Evolutionary conservation across 805 yeast species (phyloP), one percentile per base, ranked within the genome.

Genomic region (Kluyveromyces wickerhamii): DNA sequence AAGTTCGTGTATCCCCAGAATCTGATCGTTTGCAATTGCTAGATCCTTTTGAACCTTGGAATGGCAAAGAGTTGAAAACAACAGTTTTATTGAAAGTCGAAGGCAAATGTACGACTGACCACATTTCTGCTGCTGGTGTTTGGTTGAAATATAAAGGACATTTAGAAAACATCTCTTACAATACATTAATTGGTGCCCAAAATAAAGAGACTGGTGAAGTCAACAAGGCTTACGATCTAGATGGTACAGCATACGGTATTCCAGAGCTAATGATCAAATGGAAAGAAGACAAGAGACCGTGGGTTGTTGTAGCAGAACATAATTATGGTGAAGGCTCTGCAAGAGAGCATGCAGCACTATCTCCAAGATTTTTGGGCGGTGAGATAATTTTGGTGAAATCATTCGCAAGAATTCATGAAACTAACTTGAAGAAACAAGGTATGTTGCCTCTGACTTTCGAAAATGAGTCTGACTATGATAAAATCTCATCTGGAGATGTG

Each of bases 291-390:
- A 48, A 62, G 12, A 72, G 82, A 49, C 92, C 94, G 14, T 89
- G 98, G 98, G 72, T 77, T 46, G 96, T 92, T 29, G 81, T 92
- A 44, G 97, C 96, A 36, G 98, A 92, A 61, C 95, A 92, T 59
- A 89, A 89, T 64, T 92, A 89, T 55, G 98, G 98, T 65, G 98
- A 89, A 68, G 98, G 98, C 51, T 88, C 96, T 32, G 96, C 98
- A 21, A 83, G 98, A 73, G 98, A 89, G 62, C 98, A 89, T 54
- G 98, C 98, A 29, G 97, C 97, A 11, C 69, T 92, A 47, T 85
- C 92, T 21, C 98, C 97, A 37, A 74, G 94, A 63, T 92, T 84
- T 68, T 71, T 92, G 29, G 97, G 96, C 41, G 97, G 98, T 43
- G 65, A 79, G 39, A 74, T 87, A 44, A 81, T 89, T 43, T 66